Conservation (phyloP, 140 eudicot species). For the Cichorium intybus region DNA sequence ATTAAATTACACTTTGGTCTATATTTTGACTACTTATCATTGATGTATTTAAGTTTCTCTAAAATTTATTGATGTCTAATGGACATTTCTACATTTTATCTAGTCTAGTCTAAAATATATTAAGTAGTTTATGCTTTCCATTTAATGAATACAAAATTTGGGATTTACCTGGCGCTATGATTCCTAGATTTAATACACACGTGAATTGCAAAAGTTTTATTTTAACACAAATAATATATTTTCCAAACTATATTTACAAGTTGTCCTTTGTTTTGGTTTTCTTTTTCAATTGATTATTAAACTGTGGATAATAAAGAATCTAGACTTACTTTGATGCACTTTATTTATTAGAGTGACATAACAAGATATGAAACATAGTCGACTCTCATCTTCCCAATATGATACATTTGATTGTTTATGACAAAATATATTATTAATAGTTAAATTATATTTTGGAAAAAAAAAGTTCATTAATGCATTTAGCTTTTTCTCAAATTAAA, state of each 20-base stretch:
- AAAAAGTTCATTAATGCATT: too few relatives aligned
- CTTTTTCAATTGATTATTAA: neutral
- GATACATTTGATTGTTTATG: neutral
- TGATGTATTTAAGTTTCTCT: too few relatives aligned
- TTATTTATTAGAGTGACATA: neutral
- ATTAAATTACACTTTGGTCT: too few relatives aligned
- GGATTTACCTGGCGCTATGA: neutral
- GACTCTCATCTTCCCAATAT: too few relatives aligned
- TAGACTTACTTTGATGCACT: neutral
- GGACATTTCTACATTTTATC: too few relatives aligned
- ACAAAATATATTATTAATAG: too few relatives aligned
- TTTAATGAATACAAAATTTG: slow-evolving; percentile 6
- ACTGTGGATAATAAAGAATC: neutral
- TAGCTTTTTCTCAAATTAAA: neutral
- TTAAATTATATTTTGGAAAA: too few relatives aligned
- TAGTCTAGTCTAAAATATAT: too few relatives aligned
- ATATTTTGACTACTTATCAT: too few relatives aligned
- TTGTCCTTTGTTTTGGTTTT: slow-evolving; percentile 3
- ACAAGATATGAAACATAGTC: too few relatives aligned
- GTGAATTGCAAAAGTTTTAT: neutral
- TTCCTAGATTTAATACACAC: neutral
- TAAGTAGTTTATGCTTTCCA: too few relatives aligned
- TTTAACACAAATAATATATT: neutral
- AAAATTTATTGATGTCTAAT: too few relatives aligned
- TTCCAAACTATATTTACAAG: slow-evolving; percentile 9